Percentiles rank a stretch among this genome's conserved stretches.
phyloP scores from a whole-genome alignment of 208 protist species.

The Borovskyia barvae region DNA sequence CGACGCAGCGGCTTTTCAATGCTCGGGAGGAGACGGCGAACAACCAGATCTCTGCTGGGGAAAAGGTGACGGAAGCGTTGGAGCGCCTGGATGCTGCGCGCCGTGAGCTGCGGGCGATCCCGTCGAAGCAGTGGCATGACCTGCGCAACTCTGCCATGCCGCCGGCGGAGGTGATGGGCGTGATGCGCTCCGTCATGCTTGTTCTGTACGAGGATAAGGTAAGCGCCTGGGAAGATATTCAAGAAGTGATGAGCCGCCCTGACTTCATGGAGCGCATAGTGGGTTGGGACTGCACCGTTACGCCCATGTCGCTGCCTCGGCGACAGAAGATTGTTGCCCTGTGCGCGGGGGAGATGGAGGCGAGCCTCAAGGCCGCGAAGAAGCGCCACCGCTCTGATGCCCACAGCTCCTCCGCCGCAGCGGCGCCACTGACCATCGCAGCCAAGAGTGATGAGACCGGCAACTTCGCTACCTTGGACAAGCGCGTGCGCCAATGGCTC shows the following conservation, averaged over 20 bases:
- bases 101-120: constrained; percentile 29
- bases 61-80: constrained; percentile 31
- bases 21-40: constrained; percentile 46
- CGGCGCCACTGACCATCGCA: constrained; percentile 5
- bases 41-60: constrained; percentile 36
- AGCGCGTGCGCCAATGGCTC: constrained; percentile 48
- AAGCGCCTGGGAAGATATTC: constrained; percentile 49
- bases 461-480: constrained; percentile 25
- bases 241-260: constrained; percentile 45
- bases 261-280: constrained; percentile 68
- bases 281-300: constrained; percentile 62
- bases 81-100: constrained; percentile 51
- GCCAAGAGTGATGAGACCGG: constrained; percentile 16
- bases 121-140: constrained; percentile 53
- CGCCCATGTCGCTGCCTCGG: constrained; percentile 52
- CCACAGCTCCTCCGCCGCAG: not conserved
- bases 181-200: constrained; percentile 62
- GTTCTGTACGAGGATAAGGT: constrained; percentile 66
- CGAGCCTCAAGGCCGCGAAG: constrained; percentile 7
- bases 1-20: constrained; percentile 45
- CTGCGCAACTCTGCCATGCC: constrained; percentile 35
- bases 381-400: constrained; percentile 20
- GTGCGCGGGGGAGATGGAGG: constrained; percentile 22
- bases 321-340: constrained; percentile 48
- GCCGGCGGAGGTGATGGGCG: constrained; percentile 20